Conservation (phyloP, 148 eudicot genomes). For the Selenicereus undatus region DNA sequence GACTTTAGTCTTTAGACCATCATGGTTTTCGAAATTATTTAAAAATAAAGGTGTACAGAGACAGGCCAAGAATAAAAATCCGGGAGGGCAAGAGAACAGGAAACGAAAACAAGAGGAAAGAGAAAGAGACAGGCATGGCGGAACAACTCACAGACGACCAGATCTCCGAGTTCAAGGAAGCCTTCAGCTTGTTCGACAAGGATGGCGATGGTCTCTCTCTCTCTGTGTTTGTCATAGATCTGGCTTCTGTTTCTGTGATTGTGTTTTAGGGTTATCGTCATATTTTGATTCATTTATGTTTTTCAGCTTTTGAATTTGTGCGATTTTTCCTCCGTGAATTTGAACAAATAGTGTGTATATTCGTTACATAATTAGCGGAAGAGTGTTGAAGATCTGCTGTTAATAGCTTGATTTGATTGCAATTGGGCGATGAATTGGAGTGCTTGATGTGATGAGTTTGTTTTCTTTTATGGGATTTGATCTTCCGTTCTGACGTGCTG, state of each 20-base stretch:
- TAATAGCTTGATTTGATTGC: neutral
- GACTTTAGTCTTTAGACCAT: neutral
- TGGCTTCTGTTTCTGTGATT: neutral
- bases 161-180: conserved; percentile 69
- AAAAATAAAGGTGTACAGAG: neutral
- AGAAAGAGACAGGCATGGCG: conserved; percentile 30
- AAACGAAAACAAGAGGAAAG: neutral
- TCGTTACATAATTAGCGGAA: neutral
- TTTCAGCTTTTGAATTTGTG: neutral
- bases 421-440: neutral
- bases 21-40: neutral
- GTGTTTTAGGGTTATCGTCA: neutral
- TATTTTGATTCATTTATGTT: neutral
- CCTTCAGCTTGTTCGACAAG: conserved; percentile 59
- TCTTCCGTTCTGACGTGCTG: neutral
- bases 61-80: neutral
- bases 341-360: neutral
- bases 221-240: neutral
- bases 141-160: conserved; percentile 64
- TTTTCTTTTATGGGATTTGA: neutral
- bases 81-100: neutral
- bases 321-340: neutral
- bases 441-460: neutral
- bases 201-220: conserved; percentile 49
- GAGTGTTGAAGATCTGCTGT: conserved; percentile 14